Evolutionary conservation across 1,139 yeast genomes (phyloP).

Genomic region (Entelexis sorbosivorans): DNA sequence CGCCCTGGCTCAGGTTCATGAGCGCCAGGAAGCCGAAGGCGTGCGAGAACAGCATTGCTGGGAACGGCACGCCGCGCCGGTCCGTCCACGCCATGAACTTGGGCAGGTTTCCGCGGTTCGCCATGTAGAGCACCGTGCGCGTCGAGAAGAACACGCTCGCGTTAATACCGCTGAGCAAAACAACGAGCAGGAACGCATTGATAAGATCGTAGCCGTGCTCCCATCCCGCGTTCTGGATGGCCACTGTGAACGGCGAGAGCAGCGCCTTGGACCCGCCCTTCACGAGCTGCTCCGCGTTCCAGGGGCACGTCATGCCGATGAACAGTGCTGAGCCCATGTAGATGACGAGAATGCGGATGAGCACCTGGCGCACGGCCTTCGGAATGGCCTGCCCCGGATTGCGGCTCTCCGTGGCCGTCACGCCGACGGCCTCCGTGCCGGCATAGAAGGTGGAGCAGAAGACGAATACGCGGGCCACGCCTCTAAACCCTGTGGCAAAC

Average conservation of each 20-base stretch:
- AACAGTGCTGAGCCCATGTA: conserved; percentile 71
- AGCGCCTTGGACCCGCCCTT: conserved; percentile 35
- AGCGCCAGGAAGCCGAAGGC: conserved; percentile 44
- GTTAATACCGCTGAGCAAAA: conserved; percentile 63
- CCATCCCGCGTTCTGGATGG: conserved; percentile 57
- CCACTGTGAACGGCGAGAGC: conserved; percentile 69
- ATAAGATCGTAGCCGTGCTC: conserved; percentile 59
- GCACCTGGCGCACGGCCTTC: conserved; percentile 69
- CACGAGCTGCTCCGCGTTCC: conserved; percentile 42
- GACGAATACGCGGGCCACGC: conserved; percentile 60
- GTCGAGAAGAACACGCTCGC: conserved; percentile 57
- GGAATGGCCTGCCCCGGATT: conserved; percentile 80
- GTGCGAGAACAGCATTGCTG: conserved; percentile 38
- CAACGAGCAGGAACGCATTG: conserved; percentile 61
- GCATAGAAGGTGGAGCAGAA: conserved; percentile 55
- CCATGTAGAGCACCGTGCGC: conserved; percentile 49
- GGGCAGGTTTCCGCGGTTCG: conserved; percentile 55
- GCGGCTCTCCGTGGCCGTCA: conserved; percentile 78
- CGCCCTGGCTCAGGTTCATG: conserved; percentile 53
- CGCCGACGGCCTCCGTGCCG: conserved; percentile 82
- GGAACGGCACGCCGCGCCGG: conserved; percentile 51
- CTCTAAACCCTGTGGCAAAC: conserved; percentile 50
- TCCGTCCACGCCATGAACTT: conserved; percentile 43
- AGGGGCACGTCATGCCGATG: conserved; percentile 76
- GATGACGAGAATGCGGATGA: conserved; percentile 67